These are phyloP conservation scores for Casuarina glauca DNA, from an alignment of 306 rosid species.

Conservation along the genomic window DNA sequence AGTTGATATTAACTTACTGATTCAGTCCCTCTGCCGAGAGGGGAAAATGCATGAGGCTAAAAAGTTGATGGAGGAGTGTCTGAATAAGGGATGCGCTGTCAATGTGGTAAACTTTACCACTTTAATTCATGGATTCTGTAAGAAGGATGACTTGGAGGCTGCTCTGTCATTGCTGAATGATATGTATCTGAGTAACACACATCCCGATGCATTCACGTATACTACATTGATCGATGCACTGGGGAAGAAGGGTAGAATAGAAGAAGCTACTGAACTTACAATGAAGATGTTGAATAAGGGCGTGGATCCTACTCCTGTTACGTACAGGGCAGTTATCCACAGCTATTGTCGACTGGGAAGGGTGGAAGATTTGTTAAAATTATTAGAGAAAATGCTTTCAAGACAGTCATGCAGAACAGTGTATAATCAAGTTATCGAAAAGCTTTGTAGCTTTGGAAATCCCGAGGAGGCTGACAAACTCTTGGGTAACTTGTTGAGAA, in stretches of 20 bases:
- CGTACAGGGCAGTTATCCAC: constrained; percentile 79
- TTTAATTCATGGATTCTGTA: constrained; percentile 83
- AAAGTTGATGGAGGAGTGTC: constrained; percentile 66
- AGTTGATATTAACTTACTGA: constrained; percentile 75
- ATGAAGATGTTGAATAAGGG: constrained; percentile 70
- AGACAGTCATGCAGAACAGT: constrained; percentile 52
- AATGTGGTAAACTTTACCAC: constrained; percentile 81
- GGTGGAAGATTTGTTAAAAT: constrained; percentile 68
- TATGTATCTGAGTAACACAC: constrained; percentile 82
- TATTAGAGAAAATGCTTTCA: constrained; percentile 69
- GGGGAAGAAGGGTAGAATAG: constrained; percentile 71
- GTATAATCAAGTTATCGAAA: constrained; percentile 82
- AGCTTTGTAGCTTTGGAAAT: constrained; percentile 74
- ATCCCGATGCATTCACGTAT: constrained; percentile 78
- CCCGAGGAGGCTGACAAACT: constrained; percentile 76
- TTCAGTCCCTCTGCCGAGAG: constrained; percentile 67
- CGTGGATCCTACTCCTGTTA: constrained; percentile 78
- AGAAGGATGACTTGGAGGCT: constrained; percentile 65
- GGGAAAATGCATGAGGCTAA: constrained; percentile 71
- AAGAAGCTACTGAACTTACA: constrained; percentile 64
- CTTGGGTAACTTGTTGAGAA: constrained; percentile 73
- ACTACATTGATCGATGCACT: constrained; percentile 74
- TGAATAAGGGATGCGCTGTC: constrained; percentile 71
- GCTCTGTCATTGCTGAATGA: constrained; percentile 81
- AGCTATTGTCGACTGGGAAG: constrained; percentile 55